A percentile compares a stretch with the other conserved stretches of the same genome.
These are phyloP conservation scores for Lodderomyces theae DNA, from an alignment of 1,139 yeast species.

Conservation along the genomic window DNA sequence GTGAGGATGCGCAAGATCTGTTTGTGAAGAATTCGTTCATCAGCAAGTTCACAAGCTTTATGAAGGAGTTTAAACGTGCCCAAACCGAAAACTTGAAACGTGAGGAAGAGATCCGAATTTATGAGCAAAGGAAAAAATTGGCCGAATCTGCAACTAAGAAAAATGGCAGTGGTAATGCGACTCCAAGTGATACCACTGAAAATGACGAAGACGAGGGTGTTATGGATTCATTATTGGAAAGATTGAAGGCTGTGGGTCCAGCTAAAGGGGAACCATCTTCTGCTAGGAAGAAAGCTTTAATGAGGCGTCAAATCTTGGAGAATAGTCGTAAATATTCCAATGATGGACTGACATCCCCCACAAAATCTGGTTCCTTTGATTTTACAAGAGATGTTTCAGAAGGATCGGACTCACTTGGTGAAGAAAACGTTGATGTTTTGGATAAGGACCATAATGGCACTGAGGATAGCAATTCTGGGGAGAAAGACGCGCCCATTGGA, in stretches of 20 bases:
- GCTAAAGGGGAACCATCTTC: constrained; percentile 71
- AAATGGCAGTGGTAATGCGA: background rate
- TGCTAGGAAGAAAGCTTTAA: constrained; percentile 78
- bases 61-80: constrained; percentile 71
- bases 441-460: constrained; percentile 14
- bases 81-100: constrained; percentile 71
- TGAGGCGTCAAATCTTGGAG: constrained; percentile 58
- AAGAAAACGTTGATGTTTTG: constrained; percentile 13
- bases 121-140: constrained; percentile 68
- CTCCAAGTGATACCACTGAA: constrained; percentile 7
- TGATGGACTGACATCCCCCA: constrained; percentile 7
- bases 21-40: constrained; percentile 70
- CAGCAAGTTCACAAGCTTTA: constrained; percentile 68
- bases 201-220: constrained; percentile 42
- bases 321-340: constrained; percentile 23
- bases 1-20: constrained; percentile 71
- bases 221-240: constrained; percentile 72
- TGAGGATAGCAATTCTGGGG: constrained; percentile 7
- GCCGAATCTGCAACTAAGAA: constrained; percentile 45
- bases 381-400: background rate
- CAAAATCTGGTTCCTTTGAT: constrained; percentile 2
- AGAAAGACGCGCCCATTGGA: constrained; percentile 42
- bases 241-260: constrained; percentile 72
- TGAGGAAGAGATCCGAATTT: constrained; percentile 77
- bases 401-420: background rate